Evolutionary conservation across 1,284 basidiomycete genomes (phyloP).

Genomic region (Malassezia slooffiae): DNA sequence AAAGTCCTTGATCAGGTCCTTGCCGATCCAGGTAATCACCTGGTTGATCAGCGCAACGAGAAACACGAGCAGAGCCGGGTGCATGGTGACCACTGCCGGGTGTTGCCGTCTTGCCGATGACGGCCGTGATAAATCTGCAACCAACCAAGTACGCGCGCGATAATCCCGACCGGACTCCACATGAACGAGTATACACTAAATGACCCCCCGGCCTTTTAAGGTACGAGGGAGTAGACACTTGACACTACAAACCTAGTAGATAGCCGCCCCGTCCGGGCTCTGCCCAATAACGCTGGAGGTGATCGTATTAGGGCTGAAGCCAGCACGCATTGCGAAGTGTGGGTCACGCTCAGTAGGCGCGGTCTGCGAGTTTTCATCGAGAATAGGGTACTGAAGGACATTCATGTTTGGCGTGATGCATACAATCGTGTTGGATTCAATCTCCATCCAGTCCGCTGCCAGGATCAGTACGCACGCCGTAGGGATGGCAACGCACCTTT

Average conservation of each 20-base stretch:
- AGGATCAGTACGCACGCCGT: not conserved
- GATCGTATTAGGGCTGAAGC: constrained; percentile 3
- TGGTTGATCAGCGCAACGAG: constrained; percentile 17
- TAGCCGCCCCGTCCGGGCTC: too few species aligned
- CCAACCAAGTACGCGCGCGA: too few species aligned
- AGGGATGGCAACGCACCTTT: constrained; percentile 55
- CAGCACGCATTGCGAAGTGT: constrained; percentile 10
- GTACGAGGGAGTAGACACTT: too few species aligned
- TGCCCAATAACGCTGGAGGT: too few species aligned
- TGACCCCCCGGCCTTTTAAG: too few species aligned
- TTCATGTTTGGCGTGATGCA: constrained; percentile 56
- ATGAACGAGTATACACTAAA: too few species aligned
- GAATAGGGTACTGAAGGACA: constrained; percentile 80
- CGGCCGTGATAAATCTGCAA: too few species aligned
- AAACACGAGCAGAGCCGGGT: constrained; percentile 13
- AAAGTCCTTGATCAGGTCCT: constrained; percentile 8
- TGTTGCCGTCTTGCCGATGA: too few species aligned
- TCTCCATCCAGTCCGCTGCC: constrained; percentile 93
- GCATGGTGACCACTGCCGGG: too few species aligned
- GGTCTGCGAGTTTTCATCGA: constrained; percentile 76
- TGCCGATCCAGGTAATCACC: constrained; percentile 12
- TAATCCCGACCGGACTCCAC: too few species aligned
- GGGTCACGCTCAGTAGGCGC: constrained; percentile 6
- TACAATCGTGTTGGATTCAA: constrained; percentile 81
- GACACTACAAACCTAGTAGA: too few species aligned